Base-by-base conservation (phyloP, 1,284 basidiomycete genomes). In the Papiliotrema flavescens region DNA sequence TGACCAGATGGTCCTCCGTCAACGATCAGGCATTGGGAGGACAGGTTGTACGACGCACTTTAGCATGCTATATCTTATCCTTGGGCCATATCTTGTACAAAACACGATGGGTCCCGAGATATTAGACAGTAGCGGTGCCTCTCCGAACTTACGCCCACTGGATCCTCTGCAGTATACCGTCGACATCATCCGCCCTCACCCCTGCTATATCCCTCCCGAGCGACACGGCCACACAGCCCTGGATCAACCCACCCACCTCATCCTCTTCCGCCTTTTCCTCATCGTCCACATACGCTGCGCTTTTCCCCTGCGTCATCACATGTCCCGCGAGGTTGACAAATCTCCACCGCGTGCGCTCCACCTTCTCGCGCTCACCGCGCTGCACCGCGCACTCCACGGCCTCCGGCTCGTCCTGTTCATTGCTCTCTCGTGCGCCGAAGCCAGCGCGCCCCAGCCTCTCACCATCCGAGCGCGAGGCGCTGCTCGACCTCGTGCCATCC, bases 121-220 rank as follows among this genome's bases (percentile, higher is more conserved):
- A n/a, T n/a, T n/a, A n/a, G n/a, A n/a, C n/a, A n/a, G n/a, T n/a
- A n/a, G n/a, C n/a, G n/a, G n/a, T 6, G 28, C 28, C 11, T 11
- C 11, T 32, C 28, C 28, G 39, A 5, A 5, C 39, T 17, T 20
- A 40, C 7, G 20, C 15, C 39, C 39, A 47, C 15, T 5, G 4
- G 3, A 47, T 47, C 46, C 32, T 14, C 13, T 35, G 15, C 19
- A 47, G 32, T 3, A 47, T 26, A 15, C 32, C 46, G 11, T n/a
- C 46, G 6, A 35, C 46, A n/a, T 23, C 14, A n/a, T 35, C 46
- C 24, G n/a, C 17, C 32, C 3, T 20, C 17, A 70, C 59, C n/a
- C 63, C 66, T 23, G 63, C 61, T 32, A 69, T 45, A 45, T 67
- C 68, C 44, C 58, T 44, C 15, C 52, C 51, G 7, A 69, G 47